These are phyloP conservation scores for Picea engelmannii DNA, from an alignment of 83 land plant genomes.

Conservation along the genomic window DNA sequence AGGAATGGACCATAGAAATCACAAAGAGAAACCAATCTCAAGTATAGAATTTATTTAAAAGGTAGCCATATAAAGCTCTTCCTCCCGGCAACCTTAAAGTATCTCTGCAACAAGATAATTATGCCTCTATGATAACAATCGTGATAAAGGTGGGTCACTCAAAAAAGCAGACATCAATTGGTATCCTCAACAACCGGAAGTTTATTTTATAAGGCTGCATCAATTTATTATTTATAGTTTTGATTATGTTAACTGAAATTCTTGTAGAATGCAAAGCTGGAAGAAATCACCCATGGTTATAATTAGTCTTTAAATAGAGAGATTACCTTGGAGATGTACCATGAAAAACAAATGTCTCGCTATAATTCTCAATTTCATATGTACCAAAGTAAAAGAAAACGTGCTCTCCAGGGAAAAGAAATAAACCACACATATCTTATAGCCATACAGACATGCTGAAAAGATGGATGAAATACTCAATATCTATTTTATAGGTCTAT, in stretches of 20 bases:
- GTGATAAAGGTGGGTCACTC: no score
- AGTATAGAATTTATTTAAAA: not conserved
- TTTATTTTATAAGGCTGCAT: not conserved
- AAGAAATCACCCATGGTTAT: not conserved
- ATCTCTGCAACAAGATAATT: no score
- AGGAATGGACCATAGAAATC: not conserved
- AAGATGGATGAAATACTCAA: not conserved
- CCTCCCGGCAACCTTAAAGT: no score
- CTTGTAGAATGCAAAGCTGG: not conserved
- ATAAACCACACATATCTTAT: not conserved
- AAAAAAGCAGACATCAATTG: no score
- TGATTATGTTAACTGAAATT: not conserved
- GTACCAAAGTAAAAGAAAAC: not conserved
- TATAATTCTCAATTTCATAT: slow-evolving; percentile 5
- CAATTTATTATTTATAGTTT: not conserved
- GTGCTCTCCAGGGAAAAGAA: not conserved
- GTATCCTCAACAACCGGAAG: not conserved
- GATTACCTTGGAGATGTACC: not conserved
- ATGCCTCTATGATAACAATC: no score
- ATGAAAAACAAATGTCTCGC: not conserved
- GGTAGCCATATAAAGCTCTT: no score
- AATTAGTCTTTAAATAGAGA: not conserved
- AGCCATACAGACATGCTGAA: not conserved
- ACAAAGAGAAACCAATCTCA: not conserved
- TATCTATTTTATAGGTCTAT: not conserved